These are phyloP conservation scores for Gastrodia elata DNA, from an alignment of 106 monocot genomes.

Conservation along the genomic window DNA sequence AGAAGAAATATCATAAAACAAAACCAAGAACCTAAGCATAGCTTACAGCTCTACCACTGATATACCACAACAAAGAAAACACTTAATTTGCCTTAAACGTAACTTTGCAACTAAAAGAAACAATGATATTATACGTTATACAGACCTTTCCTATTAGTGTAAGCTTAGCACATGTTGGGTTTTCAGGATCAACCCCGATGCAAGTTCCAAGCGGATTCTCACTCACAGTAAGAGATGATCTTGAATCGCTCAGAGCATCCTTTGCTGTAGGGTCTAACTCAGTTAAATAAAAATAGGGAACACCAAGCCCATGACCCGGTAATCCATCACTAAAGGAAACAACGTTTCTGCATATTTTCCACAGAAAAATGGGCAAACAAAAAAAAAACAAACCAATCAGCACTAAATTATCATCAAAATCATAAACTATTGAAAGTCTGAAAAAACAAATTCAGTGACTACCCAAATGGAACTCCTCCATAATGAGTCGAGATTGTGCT, in stretches of 20 bases:
- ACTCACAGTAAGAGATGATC: slow-evolving; percentile 68
- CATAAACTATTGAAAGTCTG: not conserved
- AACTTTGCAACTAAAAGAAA: not conserved
- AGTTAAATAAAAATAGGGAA: slow-evolving; percentile 84
- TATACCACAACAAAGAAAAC: not conserved
- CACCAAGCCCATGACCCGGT: slow-evolving; percentile 43
- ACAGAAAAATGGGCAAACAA: not conserved
- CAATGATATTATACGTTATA: not conserved
- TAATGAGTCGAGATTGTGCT: slow-evolving; percentile 78
- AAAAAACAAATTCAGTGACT: not conserved
- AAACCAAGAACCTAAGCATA: not conserved
- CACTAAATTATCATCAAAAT: not conserved
- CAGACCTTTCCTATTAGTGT: slow-evolving; percentile 77
- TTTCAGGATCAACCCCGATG: slow-evolving; percentile 67
- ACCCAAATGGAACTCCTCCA: slow-evolving; percentile 85
- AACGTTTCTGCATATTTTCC: slow-evolving; percentile 47
- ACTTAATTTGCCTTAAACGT: not conserved
- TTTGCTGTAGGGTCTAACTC: slow-evolving; percentile 71
- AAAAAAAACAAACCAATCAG: not conserved
- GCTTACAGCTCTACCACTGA: not conserved
- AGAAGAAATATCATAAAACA: not conserved
- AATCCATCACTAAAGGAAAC: slow-evolving; percentile 95
- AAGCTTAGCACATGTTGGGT: slow-evolving; percentile 84
- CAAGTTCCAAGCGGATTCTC: slow-evolving; percentile 81
- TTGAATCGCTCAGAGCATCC: slow-evolving; percentile 56